A percentile compares a stretch with the other conserved stretches of the same genome.
Conservation (phyloP, 805 yeast species). For the Vanderwaltozyma verrucispora region DNA sequence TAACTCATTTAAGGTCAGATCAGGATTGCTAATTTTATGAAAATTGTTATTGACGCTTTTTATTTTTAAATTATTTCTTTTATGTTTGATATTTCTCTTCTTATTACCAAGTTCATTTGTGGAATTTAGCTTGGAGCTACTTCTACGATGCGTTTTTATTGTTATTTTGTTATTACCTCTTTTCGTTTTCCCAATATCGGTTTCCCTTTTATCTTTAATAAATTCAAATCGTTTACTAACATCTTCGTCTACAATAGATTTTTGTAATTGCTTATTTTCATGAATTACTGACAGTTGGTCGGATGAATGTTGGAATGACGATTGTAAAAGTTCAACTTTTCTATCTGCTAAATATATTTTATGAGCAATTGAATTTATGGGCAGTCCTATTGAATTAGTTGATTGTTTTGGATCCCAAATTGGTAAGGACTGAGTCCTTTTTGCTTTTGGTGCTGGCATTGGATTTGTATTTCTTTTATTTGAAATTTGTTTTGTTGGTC, state of each 20-base stretch:
- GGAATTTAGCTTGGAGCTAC: no score
- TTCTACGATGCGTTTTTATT: no score
- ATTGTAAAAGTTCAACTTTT: conserved; percentile 10
- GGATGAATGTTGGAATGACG: neutral
- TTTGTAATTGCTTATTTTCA: conserved; percentile 9
- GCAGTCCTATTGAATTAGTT: conserved; percentile 6
- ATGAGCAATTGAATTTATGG: conserved; percentile 26
- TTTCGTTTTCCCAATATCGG: no score
- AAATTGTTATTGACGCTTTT: no score
- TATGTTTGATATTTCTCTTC: no score
- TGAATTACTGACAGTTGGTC: conserved; percentile 3
- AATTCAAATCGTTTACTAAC: conserved; percentile 27
- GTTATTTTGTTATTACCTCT: no score
- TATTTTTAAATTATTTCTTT: no score
- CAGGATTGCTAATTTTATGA: no score
- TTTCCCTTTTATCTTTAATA: no score
- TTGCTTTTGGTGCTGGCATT: conserved; percentile 37
- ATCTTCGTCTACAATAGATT: conserved; percentile 19
- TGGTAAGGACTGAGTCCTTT: conserved; percentile 37
- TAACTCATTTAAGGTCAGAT: no score
- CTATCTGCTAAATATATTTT: conserved; percentile 27
- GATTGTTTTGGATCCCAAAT: conserved; percentile 23
- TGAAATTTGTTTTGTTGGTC: neutral
- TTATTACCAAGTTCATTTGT: no score
- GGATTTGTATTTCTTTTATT: conserved; percentile 31